phyloP scores from a whole-genome alignment of 169 alveolate genomes.

The Eimeria praecox region DNA sequence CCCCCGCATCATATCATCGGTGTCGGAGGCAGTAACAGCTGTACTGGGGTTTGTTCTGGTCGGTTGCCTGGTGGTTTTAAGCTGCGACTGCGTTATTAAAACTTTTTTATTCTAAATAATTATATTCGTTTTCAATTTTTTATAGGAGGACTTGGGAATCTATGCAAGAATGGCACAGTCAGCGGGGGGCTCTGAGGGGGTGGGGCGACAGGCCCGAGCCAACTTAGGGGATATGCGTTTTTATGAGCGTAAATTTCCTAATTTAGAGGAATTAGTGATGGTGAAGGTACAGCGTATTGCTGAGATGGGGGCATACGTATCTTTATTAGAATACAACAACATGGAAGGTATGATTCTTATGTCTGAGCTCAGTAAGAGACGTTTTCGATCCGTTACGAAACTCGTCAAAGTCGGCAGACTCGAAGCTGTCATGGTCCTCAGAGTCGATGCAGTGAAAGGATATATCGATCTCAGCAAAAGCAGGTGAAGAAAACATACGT shows the following conservation, averaged over 20 bases:
- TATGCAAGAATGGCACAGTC: slow-evolving; percentile 23
- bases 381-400: slow-evolving; percentile 93
- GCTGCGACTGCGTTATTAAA: neutral
- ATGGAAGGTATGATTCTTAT: slow-evolving; percentile 97
- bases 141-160: too few species aligned
- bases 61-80: neutral
- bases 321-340: slow-evolving; percentile 97
- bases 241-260: slow-evolving; percentile 82
- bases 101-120: too few species aligned
- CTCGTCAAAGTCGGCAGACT: slow-evolving; percentile 93
- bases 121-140: too few species aligned
- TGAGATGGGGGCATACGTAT: slow-evolving; percentile 98
- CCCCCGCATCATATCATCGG: too few species aligned
- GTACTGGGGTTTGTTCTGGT: neutral
- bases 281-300: slow-evolving; percentile 94
- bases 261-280: slow-evolving; percentile 84
- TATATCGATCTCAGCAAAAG: slow-evolving; percentile 98
- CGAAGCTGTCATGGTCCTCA: slow-evolving; percentile 97
- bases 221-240: slow-evolving; percentile 82
- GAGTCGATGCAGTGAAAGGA: slow-evolving; percentile 98
- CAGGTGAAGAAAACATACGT: too few species aligned
- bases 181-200: slow-evolving; percentile 26
- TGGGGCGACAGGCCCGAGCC: slow-evolving; percentile 38
- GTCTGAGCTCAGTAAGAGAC: slow-evolving; percentile 97
- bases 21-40: neutral